Evolutionary conservation across 2,329 filamentous ascomycete genomes (phyloP).

Genomic region (Sporothrix mexicana): DNA sequence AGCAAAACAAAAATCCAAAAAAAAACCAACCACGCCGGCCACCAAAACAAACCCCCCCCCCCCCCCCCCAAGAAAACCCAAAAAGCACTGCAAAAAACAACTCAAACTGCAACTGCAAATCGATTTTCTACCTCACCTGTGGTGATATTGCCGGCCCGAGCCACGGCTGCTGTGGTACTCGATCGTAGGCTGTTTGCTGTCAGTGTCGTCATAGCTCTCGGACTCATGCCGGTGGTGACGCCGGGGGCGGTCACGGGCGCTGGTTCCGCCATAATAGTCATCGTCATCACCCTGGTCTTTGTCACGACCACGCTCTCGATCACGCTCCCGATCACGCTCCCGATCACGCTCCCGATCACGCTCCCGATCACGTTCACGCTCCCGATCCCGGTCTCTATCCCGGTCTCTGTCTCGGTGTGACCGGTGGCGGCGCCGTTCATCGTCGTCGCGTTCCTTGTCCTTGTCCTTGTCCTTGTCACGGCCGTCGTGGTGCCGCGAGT

Average conservation of each 20-base stretch:
- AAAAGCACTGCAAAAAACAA: too few relatives aligned
- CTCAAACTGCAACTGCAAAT: too few relatives aligned
- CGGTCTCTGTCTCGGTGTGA: slow-evolving; percentile 16
- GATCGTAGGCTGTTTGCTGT: slow-evolving; percentile 25
- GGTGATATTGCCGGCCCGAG: slow-evolving; percentile 32
- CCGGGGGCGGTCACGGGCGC: slow-evolving; percentile 33
- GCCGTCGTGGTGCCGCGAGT: slow-evolving; percentile 34
- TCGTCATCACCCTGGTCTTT: slow-evolving; percentile 42
- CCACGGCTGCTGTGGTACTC: slow-evolving; percentile 35
- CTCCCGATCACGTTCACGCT: slow-evolving; percentile 31
- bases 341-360: slow-evolving; percentile 36
- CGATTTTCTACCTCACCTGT: slow-evolving; percentile 2
- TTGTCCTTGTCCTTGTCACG: slow-evolving; percentile 15
- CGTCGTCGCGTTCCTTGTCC: slow-evolving; percentile 25
- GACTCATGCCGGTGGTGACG: slow-evolving; percentile 33
- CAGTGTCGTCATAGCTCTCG: slow-evolving; percentile 22
- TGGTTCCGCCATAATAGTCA: slow-evolving; percentile 33
- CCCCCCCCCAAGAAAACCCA: too few relatives aligned
- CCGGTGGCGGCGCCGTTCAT: slow-evolving; percentile 27
- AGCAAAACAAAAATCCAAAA: slow-evolving; percentile 16
- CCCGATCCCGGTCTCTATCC: slow-evolving; percentile 37
- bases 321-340: slow-evolving; percentile 34
- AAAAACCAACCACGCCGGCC: too few relatives aligned
- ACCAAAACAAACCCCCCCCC: too few relatives aligned
- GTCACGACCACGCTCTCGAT: slow-evolving; percentile 38